These are phyloP conservation scores for Phytophthora cactorum DNA, from an alignment of 352 stramenopile species.

Conservation along the genomic window DNA sequence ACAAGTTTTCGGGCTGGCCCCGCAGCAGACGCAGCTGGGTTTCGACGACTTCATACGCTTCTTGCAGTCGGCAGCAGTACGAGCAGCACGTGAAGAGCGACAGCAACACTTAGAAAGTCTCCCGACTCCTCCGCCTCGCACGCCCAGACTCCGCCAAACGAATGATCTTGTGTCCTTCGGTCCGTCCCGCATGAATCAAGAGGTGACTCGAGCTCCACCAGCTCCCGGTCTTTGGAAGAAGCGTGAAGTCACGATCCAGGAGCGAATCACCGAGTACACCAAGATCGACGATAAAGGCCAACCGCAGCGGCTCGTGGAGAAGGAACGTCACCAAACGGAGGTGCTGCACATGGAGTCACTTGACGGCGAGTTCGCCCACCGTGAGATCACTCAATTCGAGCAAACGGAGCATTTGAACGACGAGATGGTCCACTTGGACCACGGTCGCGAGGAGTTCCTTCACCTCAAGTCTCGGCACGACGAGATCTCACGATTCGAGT, in stretches of 20 bases:
- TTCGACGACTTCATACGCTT: conserved; percentile 76
- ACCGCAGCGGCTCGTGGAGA: conserved; percentile 80
- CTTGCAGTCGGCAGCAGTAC: conserved; percentile 59
- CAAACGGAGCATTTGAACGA: conserved; percentile 84
- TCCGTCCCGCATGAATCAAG: conserved; percentile 41
- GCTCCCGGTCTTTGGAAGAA: conserved; percentile 88
- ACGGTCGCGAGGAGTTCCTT: conserved; percentile 82
- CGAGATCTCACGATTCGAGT: conserved; percentile 87
- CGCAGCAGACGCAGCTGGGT: conserved; percentile 42
- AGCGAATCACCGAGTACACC: conserved; percentile 88
- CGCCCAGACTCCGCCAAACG: neutral
- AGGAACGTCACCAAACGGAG: conserved; percentile 85
- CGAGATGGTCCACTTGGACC: conserved; percentile 83
- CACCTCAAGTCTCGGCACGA: conserved; percentile 85
- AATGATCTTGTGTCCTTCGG: conserved; percentile 55
- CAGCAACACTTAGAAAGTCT: conserved; percentile 28
- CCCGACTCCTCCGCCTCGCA: conserved; percentile 28
- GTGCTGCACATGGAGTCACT: conserved; percentile 88
- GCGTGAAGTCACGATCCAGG: conserved; percentile 86
- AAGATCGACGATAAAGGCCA: conserved; percentile 87
- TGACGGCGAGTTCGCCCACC: conserved; percentile 79
- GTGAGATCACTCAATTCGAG: conserved; percentile 88
- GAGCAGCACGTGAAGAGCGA: conserved; percentile 55
- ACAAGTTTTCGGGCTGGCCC: conserved; percentile 55
- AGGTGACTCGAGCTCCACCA: conserved; percentile 51